Conservation (phyloP, 805 yeast species). For the Barnettozyma vustinii region DNA sequence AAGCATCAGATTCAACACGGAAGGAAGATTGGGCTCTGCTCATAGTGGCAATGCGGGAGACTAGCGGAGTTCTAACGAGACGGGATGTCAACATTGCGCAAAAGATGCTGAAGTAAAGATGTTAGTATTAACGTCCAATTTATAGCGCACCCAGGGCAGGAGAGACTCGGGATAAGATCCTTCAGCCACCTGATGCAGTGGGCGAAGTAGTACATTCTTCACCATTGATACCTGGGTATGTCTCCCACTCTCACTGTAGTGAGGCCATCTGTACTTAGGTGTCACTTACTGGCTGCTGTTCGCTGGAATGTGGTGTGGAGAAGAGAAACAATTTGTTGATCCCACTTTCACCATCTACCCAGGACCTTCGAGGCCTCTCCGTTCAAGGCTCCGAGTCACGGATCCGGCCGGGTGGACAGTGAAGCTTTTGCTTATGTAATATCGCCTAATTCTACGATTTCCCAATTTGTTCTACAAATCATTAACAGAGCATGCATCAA, state of each 20-base stretch:
- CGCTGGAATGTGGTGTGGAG: neutral
- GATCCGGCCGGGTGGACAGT: neutral
- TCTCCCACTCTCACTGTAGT: neutral
- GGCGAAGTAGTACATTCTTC: neutral
- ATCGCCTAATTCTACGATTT: neutral
- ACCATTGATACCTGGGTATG: neutral
- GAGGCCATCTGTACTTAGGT: neutral
- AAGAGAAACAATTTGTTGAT: neutral
- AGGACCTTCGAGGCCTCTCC: neutral
- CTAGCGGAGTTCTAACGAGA: constrained; percentile 6
- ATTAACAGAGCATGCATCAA: neutral
- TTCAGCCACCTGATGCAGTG: neutral
- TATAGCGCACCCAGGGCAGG: neutral
- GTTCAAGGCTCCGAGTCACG: neutral
- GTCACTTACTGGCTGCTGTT: neutral
- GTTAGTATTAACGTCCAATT: neutral
- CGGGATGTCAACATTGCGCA: constrained; percentile 6
- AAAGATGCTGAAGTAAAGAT: neutral
- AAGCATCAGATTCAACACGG: constrained; percentile 89
- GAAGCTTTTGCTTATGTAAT: neutral
- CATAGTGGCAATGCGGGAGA: constrained; percentile 7
- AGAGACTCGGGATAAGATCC: neutral
- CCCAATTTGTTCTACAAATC: neutral
- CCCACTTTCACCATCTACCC: neutral
- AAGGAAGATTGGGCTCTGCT: constrained; percentile 13